Conservation (phyloP, 1,284 basidiomycete species). For the Cystobasidium slooffiae region DNA sequence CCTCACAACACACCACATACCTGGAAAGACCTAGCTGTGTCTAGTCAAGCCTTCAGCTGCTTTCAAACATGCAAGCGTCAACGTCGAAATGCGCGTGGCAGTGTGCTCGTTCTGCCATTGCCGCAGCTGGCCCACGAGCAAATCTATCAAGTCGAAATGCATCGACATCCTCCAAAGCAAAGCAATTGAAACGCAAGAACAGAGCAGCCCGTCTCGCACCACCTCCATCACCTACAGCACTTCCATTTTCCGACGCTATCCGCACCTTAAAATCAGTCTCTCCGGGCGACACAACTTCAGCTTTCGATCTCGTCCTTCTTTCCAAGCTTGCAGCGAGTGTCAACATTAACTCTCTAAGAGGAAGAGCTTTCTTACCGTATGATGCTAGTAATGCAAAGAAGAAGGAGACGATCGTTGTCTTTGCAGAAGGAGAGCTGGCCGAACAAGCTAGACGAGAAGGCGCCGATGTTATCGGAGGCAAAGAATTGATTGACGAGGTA, state of each 20-base stretch:
- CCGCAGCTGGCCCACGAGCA: neutral
- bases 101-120: constrained; percentile 12
- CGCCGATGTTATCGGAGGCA: constrained; percentile 81
- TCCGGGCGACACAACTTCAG: constrained; percentile 57
- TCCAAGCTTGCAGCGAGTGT: constrained; percentile 72
- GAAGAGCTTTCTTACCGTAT: constrained; percentile 70
- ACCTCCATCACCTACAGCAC: constrained; percentile 30
- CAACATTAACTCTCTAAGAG: constrained; percentile 73
- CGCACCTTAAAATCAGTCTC: constrained; percentile 45
- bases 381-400: constrained; percentile 68
- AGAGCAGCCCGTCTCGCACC: neutral
- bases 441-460: constrained; percentile 79
- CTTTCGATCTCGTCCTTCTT: constrained; percentile 78
- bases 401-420: constrained; percentile 79
- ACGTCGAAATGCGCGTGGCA: constrained; percentile 16
- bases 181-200: constrained; percentile 18
- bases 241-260: constrained; percentile 33
- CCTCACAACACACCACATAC: neutral
- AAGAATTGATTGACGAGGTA: constrained; percentile 79
- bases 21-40: neutral
- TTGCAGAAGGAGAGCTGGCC: constrained; percentile 72
- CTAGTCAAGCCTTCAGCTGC: neutral
- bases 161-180: constrained; percentile 24
- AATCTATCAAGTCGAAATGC: constrained; percentile 10
- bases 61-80: constrained; percentile 11